A percentile compares a stretch with the other conserved stretches of the same genome.
Evolutionary conservation across 176 grass and related monocot species (phyloP).

Genomic region (Oryza glaberrima): DNA sequence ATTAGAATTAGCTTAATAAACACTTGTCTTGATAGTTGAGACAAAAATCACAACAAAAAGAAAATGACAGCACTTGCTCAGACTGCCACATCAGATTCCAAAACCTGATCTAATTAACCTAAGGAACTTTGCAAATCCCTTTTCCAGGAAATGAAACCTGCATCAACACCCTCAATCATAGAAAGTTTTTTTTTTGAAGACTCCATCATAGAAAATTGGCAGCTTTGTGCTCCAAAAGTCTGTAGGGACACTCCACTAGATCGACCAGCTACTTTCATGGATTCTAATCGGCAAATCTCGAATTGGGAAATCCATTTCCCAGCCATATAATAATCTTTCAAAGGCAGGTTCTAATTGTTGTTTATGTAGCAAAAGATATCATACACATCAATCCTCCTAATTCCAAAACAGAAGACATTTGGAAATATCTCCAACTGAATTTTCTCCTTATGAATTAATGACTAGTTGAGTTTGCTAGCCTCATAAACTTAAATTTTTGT

Average conservation of each 20-base stretch:
- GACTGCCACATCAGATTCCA: constrained; percentile 30
- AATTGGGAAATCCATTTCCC: neutral
- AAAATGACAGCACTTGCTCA: constrained; percentile 32
- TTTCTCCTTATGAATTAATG: neutral
- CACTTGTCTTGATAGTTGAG: constrained; percentile 24
- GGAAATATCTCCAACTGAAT: neutral
- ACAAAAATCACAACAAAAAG: constrained; percentile 35
- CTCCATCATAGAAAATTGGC: constrained; percentile 14
- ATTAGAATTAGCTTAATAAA: constrained; percentile 59
- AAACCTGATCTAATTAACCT: constrained; percentile 38
- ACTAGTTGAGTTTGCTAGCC: neutral
- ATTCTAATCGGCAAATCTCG: neutral
- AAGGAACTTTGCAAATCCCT: constrained; percentile 20
- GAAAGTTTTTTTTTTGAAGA: too few relatives aligned
- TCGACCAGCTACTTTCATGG: neutral
- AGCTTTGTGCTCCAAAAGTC: neutral
- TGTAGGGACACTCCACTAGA: neutral
- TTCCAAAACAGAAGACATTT: neutral
- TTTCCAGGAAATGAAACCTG: constrained; percentile 33
- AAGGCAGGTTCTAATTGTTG: neutral
- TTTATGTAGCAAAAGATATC: neutral
- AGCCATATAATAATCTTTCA: neutral
- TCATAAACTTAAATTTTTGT: neutral
- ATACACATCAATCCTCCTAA: neutral
- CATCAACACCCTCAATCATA: constrained; percentile 42